A percentile compares a stretch with the other conserved stretches of the same genome.
phyloP scores from a whole-genome alignment of 352 stramenopile genomes.

The Pythium sp. region DNA sequence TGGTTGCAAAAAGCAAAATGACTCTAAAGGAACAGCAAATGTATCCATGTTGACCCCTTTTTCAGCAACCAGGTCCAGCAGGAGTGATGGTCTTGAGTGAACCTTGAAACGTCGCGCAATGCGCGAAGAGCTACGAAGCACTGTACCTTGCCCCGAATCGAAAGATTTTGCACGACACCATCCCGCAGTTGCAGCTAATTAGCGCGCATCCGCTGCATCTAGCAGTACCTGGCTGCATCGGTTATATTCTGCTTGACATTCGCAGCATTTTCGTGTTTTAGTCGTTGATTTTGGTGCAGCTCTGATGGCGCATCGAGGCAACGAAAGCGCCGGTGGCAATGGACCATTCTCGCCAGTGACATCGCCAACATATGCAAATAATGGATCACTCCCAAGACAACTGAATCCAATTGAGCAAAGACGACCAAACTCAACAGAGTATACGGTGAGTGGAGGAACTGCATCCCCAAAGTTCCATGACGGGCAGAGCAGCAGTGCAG shows the following conservation, averaged over 20 bases:
- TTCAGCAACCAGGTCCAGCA: neutral
- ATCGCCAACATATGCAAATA: neutral
- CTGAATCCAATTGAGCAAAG: slow-evolving; percentile 11
- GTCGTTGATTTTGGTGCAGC: slow-evolving; percentile 1
- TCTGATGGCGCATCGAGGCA: slow-evolving; percentile 6
- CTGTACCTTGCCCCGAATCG: neutral
- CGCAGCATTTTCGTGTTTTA: slow-evolving; percentile 1
- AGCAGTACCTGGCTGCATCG: neutral
- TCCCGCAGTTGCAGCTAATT: neutral
- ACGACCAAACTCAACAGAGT: neutral
- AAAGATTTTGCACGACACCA: neutral
- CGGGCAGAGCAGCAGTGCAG: slow-evolving; percentile 1
- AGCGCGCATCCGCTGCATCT: neutral
- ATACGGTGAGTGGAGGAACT: neutral
- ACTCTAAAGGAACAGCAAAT: neutral
- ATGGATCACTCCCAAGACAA: neutral
- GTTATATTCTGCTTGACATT: neutral
- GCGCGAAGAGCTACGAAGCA: neutral
- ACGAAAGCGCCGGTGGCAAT: neutral
- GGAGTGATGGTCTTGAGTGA: neutral
- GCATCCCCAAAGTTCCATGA: neutral
- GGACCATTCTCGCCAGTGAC: neutral
- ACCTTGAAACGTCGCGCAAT: neutral
- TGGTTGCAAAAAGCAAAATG: neutral
- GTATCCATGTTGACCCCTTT: neutral